These are phyloP conservation scores for Plantago ovata DNA, from an alignment of 257 asterid species.

Conservation along the genomic window DNA sequence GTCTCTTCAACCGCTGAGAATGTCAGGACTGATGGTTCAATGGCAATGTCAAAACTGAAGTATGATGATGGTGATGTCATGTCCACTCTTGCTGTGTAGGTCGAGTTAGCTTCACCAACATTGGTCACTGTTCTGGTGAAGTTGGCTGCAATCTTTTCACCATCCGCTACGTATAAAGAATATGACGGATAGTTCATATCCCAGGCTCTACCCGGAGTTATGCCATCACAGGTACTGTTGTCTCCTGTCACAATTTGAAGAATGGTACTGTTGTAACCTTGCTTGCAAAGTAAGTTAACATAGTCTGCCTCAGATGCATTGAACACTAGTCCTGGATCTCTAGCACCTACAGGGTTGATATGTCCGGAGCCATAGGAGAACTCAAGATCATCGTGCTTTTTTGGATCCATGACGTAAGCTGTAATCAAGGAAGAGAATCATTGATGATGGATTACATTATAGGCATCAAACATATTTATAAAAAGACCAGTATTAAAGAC, in stretches of 20 bases:
- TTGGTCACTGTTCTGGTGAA: slow-evolving; percentile 33
- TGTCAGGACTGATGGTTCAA: slow-evolving; percentile 40
- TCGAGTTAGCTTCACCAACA: slow-evolving; percentile 24
- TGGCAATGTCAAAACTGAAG: slow-evolving; percentile 18
- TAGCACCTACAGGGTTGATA: slow-evolving; percentile 27
- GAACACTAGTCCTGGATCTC: slow-evolving; percentile 31
- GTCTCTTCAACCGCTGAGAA: slow-evolving; percentile 47
- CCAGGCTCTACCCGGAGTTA: slow-evolving; percentile 23
- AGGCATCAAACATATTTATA: too few relatives aligned
- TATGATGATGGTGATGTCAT: slow-evolving; percentile 8
- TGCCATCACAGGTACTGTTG: slow-evolving; percentile 26
- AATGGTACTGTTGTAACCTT: slow-evolving; percentile 26
- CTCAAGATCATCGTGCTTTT: slow-evolving; percentile 18
- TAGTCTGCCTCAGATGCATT: slow-evolving; percentile 25
- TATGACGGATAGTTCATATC: slow-evolving; percentile 33
- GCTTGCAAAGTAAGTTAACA: slow-evolving; percentile 33
- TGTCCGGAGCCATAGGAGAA: slow-evolving; percentile 30
- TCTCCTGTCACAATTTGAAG: slow-evolving; percentile 25
- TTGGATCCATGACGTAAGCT: slow-evolving; percentile 30
- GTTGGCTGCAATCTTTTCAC: slow-evolving; percentile 14
- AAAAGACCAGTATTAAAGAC: too few relatives aligned
- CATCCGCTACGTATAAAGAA: slow-evolving; percentile 28
- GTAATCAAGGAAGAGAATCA: not conserved
- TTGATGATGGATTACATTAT: not conserved
- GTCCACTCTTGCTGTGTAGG: slow-evolving; percentile 18